Base-by-base conservation (phyloP, 2,329 filamentous ascomycete species). In the Ceratocystis cacaofunesta region DNA sequence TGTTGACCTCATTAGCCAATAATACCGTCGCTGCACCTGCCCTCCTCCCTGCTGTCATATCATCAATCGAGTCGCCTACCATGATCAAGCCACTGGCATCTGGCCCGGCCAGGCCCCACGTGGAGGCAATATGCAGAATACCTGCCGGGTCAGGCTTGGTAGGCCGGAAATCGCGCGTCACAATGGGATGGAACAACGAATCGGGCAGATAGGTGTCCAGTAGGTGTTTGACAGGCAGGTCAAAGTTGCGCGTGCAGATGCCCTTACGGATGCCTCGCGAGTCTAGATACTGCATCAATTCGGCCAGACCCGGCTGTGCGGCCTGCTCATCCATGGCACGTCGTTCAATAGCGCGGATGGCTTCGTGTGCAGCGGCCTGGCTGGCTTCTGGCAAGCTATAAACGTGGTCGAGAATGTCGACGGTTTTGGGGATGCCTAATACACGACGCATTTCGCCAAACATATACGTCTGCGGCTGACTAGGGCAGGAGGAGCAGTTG, bases 161-260 rank as follows among this genome's bases (percentile, higher is more conserved):
- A 46, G 84, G 91, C 57, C 78, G 80, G 75, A 91, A 94, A 66
- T 91, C 90, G 10, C 92, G 82, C 6, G 92, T 96, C 48, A 96
- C 80, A 69, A 96, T 85, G 5, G 92, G 92, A 22, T 80, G 74
- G 73, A 96, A 95, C 50, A 80, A 75, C 67, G 85, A 82, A 1
- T 77, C 79, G 0, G 82, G 78, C 7, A 96, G 79, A 74, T 94
- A 94, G 61, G 85, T 94, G 63, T 77, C 76, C 2, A 96, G 80
- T 2, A 95, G 80, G 74, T 92, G 86, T 60, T 80, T 76, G 1
- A 94, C 89, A 5, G 90, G 90, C 6, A 82, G 78, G 71, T 92
- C 89, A 72, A 96, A 97, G 77, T 99, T 97, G 72, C 94, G 83
- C 1, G 94, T 97, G 76, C 92, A 96, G 69, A 97, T 91, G 17